These are phyloP conservation scores for Ceriops zippeliana DNA, from an alignment of 345 rosid genomes.

Conservation along the genomic window DNA sequence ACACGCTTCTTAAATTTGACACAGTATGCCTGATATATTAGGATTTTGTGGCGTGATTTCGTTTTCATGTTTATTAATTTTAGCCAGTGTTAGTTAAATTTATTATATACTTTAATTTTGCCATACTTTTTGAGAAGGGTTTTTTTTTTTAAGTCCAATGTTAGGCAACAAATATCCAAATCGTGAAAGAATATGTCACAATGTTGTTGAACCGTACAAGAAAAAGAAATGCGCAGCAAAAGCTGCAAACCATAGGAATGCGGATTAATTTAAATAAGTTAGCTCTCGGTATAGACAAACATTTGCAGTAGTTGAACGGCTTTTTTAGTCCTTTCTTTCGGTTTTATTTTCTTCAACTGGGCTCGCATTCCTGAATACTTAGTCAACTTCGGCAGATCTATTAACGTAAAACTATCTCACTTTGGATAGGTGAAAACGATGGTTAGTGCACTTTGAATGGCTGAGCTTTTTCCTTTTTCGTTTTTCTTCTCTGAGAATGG, in stretches of 20 bases:
- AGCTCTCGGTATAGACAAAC: slow-evolving; percentile 13
- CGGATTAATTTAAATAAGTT: slow-evolving; percentile 9
- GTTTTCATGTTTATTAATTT: neutral
- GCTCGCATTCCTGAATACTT: too few species aligned
- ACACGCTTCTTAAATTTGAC: neutral
- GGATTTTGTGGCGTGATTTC: neutral
- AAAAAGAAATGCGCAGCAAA: slow-evolving; percentile 19
- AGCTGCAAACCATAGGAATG: neutral
- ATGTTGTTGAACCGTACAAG: slow-evolving; percentile 42
- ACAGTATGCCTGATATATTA: neutral
- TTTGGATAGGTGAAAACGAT: slow-evolving; percentile 7
- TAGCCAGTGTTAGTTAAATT: neutral
- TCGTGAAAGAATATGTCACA: slow-evolving; percentile 14
- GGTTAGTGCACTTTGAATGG: neutral
- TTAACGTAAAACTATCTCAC: neutral
- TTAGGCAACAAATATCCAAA: slow-evolving; percentile 33
- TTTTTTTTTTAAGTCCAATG: slow-evolving; percentile 18
- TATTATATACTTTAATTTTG: too few species aligned
- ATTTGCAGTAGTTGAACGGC: slow-evolving; percentile 34
- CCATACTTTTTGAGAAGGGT: neutral
- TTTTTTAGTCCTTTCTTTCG: slow-evolving; percentile 2
- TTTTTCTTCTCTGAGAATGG: too few species aligned
- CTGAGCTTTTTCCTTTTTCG: too few species aligned
- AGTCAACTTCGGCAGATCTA: too few species aligned
- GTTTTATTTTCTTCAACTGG: too few species aligned